phyloP scores from a whole-genome alignment of 495 filamentous ascomycete genomes.

The Tirmania nivea region DNA sequence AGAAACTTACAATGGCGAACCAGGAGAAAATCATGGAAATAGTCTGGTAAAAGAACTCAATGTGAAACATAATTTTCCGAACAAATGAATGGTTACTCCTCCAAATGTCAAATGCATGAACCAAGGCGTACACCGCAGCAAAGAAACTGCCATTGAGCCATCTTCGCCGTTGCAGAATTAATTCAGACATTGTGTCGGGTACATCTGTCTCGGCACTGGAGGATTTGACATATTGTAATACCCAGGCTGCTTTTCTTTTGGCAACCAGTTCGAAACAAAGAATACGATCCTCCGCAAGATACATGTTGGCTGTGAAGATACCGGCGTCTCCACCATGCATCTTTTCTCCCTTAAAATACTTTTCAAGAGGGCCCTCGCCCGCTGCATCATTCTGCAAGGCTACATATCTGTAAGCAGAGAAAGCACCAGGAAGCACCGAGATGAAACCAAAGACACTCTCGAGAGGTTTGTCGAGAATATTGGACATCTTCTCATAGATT shows the following conservation, averaged over 20 bases:
- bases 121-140: conserved; percentile 84
- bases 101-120: conserved; percentile 87
- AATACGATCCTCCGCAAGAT: conserved; percentile 96
- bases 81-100: conserved; percentile 72
- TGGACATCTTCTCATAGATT: conserved; percentile 42
- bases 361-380: conserved; percentile 77
- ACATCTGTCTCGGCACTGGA: conserved; percentile 94
- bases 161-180: conserved; percentile 86
- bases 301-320: conserved; percentile 99
- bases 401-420: conserved; percentile 88
- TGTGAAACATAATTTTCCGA: conserved; percentile 66
- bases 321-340: conserved; percentile 87
- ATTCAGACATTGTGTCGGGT: conserved; percentile 80
- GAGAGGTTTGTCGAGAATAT: conserved; percentile 94
- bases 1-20: conserved; percentile 58
- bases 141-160: conserved; percentile 99
- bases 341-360: conserved; percentile 95
- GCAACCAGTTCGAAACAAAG: conserved; percentile 97
- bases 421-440: conserved; percentile 85
- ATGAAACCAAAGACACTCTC: conserved; percentile 98
- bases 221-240: conserved; percentile 93
- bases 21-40: conserved; percentile 96
- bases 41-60: conserved; percentile 88
- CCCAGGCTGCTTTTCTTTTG: conserved; percentile 92
- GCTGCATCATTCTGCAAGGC: conserved; percentile 93